Percentiles rank a stretch among this genome's conserved stretches.
phyloP scores from a whole-genome alignment of 2,329 filamentous ascomycete genomes.

The Magnaporthales sp. region DNA sequence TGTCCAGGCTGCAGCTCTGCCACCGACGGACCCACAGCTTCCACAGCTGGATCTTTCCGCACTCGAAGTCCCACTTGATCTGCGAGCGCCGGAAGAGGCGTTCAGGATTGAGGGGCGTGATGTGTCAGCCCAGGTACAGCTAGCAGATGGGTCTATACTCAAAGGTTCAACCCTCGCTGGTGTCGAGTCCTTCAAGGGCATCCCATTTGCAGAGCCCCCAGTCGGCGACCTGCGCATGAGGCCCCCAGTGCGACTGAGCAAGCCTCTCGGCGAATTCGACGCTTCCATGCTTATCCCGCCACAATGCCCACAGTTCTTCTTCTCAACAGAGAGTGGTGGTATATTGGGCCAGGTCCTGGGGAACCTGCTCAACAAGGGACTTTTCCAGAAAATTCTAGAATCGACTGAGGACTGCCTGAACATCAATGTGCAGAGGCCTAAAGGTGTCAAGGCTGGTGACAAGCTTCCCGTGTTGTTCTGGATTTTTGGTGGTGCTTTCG shows the following conservation, averaged over 20 bases:
- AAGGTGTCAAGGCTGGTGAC: slow-evolving; percentile 40
- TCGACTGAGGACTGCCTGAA: slow-evolving; percentile 57
- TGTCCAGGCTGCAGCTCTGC: background rate
- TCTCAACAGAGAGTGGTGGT: slow-evolving; percentile 37
- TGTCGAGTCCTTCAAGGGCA: slow-evolving; percentile 64
- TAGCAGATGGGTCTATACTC: slow-evolving; percentile 43
- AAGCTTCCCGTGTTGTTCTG: slow-evolving; percentile 61
- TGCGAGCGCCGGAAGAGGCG: background rate
- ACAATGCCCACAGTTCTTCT: slow-evolving; percentile 65
- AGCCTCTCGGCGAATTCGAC: slow-evolving; percentile 49
- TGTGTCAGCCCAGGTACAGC: slow-evolving; percentile 42
- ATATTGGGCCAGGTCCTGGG: slow-evolving; percentile 36
- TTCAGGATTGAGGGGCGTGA: slow-evolving; percentile 29
- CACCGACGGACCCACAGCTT: background rate
- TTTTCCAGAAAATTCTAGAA: slow-evolving; percentile 46
- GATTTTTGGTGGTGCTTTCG: slow-evolving; percentile 62
- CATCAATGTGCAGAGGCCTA: slow-evolving; percentile 50
- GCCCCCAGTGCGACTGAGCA: slow-evolving; percentile 54
- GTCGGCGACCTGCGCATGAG: slow-evolving; percentile 57
- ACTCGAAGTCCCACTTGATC: background rate
- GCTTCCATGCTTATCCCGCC: slow-evolving; percentile 44
- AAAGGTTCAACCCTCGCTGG: slow-evolving; percentile 32
- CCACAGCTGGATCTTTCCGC: background rate
- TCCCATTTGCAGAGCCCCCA: slow-evolving; percentile 67
- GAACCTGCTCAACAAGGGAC: slow-evolving; percentile 41